Evolutionary conservation across 2,329 filamentous ascomycete species (phyloP), one percentile per base, ranked within the genome.

Genomic region (Monilinia fructicola): DNA sequence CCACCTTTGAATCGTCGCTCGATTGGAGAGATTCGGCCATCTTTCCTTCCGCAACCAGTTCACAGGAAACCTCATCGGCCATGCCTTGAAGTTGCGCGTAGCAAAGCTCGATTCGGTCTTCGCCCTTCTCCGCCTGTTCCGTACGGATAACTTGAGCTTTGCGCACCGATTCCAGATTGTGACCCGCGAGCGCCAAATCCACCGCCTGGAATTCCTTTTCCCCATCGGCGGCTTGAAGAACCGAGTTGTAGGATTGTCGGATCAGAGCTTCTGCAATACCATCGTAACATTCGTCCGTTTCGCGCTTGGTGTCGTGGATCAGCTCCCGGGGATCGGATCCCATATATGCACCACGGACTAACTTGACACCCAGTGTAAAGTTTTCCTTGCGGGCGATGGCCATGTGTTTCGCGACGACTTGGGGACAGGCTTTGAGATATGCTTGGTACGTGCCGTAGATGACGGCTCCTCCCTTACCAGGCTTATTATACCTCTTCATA

Each of bases 61-160:
- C 85, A 75, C 86, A 88, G 76, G 89, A 92, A 63, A 98, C 87
- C 76, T 97, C 93, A 73, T 98, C 94, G 1, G 94, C 94, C 94
- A 98, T 98, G 52, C 94, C 93, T 80, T 94, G 90, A 0, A 97
- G 85, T 79, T 97, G 93, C 3, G 90, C 90, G 77, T 92, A 93
- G 0, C 82, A 80, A 2, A 84, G 77, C 54, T 84, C 81, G 2
- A 77, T 77, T 28, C 76, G 76, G 48, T 77, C 73, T 60, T 78
- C 76, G 14, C 79, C 77, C 2, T 67, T 68, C 9, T 78, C 74
- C 64, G 77, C 69, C 46, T 75, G 74, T 73, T 74, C 77, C 71
- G 82, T 81, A 67, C 84, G 80, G 35, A 88, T 78, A 16, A 78
- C 79, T 31, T 83, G 83, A 18, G 84, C 85, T 59, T 79, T 81